Evolutionary conservation across 306 rosid genomes (phyloP).

Genomic region (Trifolium repens): DNA sequence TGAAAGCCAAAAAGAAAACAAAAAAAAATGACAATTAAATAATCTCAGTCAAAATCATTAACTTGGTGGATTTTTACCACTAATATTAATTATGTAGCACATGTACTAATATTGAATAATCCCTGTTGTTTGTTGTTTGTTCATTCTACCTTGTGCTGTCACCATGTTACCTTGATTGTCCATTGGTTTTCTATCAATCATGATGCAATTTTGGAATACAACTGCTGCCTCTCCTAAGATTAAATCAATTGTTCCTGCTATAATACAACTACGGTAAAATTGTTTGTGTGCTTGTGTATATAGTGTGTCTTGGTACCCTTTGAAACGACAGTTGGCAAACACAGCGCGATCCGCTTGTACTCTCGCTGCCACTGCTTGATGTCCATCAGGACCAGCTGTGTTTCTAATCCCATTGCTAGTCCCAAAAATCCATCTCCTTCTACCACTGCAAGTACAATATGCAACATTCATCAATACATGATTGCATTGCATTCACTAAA

Average conservation of each 20-base stretch:
- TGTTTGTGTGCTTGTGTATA: slow-evolving; percentile 80
- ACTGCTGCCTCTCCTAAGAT: slow-evolving; percentile 87
- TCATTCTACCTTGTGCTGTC: slow-evolving; percentile 81
- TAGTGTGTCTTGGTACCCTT: slow-evolving; percentile 88
- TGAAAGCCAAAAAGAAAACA: too few relatives aligned
- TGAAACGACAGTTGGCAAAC: slow-evolving; percentile 82
- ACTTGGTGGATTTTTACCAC: too few relatives aligned
- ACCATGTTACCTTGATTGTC: slow-evolving; percentile 68
- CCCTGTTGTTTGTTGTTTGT: slow-evolving; percentile 66
- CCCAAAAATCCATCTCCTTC: slow-evolving; percentile 76
- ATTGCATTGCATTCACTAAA: neutral
- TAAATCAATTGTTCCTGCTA: slow-evolving; percentile 82
- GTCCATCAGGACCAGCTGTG: slow-evolving; percentile 85
- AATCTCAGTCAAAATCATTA: too few relatives aligned
- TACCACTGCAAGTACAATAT: slow-evolving; percentile 68
- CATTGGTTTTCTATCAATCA: slow-evolving; percentile 62
- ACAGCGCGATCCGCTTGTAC: slow-evolving; percentile 71
- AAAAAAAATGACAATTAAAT: too few relatives aligned
- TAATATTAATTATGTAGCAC: neutral
- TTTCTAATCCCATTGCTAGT: slow-evolving; percentile 81
- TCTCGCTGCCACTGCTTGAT: slow-evolving; percentile 89
- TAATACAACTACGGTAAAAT: slow-evolving; percentile 71
- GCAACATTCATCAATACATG: too few relatives aligned
- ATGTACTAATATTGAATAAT: neutral
- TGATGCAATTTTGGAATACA: slow-evolving; percentile 71